These are phyloP conservation scores for Apophysomyces trapeziformis DNA, from an alignment of 371 early-diverging fungal species.

Conservation along the genomic window DNA sequence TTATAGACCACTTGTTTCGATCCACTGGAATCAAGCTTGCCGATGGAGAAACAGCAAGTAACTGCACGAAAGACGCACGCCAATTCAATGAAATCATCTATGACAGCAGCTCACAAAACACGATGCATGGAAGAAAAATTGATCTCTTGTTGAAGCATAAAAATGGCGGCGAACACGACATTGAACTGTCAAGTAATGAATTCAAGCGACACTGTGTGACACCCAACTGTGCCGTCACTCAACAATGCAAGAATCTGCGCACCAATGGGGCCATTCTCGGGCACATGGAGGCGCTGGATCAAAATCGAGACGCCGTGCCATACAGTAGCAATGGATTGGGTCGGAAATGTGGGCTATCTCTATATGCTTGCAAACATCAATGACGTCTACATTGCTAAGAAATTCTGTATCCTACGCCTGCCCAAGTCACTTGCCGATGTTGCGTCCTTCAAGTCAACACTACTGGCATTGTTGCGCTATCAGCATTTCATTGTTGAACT, in stretches of 20 bases:
- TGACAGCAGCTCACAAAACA: neutral
- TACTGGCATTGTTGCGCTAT: neutral
- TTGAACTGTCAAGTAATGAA: slow-evolving; percentile 3
- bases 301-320: slow-evolving; percentile 5
- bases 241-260: slow-evolving; percentile 13
- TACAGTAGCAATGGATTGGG: slow-evolving; percentile 13
- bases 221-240: slow-evolving; percentile 2
- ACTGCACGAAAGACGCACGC: slow-evolving; percentile 12
- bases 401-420: neutral
- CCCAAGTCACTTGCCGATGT: neutral
- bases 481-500: neutral
- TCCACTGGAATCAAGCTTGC: slow-evolving; percentile 6
- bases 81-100: slow-evolving; percentile 4
- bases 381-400: neutral
- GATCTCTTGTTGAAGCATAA: slow-evolving; percentile 11
- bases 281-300: slow-evolving; percentile 5
- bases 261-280: slow-evolving; percentile 11
- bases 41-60: slow-evolving; percentile 9
- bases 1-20: slow-evolving; percentile 19
- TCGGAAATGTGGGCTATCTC: neutral
- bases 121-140: slow-evolving; percentile 11
- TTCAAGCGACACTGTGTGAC: slow-evolving; percentile 11
- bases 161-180: slow-evolving; percentile 3
- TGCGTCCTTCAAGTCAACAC: neutral
- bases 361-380: slow-evolving; percentile 5